phyloP scores from a whole-genome alignment of 257 asterid species.

The Striga asiatica region DNA sequence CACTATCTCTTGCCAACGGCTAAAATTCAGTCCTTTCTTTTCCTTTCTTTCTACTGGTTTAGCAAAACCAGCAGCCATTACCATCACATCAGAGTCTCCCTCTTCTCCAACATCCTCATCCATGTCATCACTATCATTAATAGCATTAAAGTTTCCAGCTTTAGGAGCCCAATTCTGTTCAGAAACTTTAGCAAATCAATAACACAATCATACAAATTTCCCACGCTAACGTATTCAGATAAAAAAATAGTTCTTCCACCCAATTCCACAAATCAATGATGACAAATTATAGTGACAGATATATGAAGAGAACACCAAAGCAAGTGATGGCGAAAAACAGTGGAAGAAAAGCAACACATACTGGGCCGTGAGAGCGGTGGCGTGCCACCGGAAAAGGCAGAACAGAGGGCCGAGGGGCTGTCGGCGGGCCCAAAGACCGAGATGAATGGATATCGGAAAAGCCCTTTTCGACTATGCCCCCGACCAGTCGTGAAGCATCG shows the following conservation, averaged over 20 bases:
- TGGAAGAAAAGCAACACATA: conserved; percentile 21
- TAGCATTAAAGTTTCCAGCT: conserved; percentile 13
- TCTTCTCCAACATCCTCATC: conserved; percentile 29
- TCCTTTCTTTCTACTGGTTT: conserved; percentile 50
- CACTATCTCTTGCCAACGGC: conserved; percentile 39
- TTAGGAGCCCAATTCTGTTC: conserved; percentile 66
- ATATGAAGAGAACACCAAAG: background rate
- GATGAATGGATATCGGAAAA: conserved; percentile 30
- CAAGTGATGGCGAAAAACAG: background rate
- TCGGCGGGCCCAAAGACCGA: conserved; percentile 21
- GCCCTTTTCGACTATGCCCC: conserved; percentile 85
- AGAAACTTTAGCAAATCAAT: conserved; percentile 14
- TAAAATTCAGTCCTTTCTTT: conserved; percentile 57
- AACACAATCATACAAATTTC: too few species aligned
- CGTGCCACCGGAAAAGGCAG: conserved; percentile 86
- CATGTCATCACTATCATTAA: conserved; percentile 19
- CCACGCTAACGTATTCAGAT: too few species aligned
- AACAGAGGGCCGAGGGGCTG: conserved; percentile 58
- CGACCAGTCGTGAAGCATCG: conserved; percentile 49
- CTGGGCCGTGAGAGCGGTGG: conserved; percentile 91
- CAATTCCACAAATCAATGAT: background rate
- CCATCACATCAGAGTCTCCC: conserved; percentile 30
- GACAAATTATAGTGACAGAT: background rate
- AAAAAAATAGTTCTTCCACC: background rate
- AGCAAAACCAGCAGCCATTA: conserved; percentile 36